Conservation (phyloP, 768 basidiomycete genomes). For the Coprinellus aureogranulatus region DNA sequence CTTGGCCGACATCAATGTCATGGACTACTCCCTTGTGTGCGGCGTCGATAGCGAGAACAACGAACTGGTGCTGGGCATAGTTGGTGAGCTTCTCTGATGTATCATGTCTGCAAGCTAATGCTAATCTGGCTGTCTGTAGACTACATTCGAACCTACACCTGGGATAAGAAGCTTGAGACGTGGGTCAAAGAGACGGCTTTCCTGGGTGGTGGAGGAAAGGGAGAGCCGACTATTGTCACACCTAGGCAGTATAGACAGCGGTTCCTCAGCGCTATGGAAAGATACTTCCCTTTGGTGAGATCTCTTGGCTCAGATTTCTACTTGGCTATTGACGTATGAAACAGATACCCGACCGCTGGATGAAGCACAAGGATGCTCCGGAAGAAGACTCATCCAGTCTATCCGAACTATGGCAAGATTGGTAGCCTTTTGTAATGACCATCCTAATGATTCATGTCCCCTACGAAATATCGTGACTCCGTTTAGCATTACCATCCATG, state of each 20-base stretch:
- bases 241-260: constrained; percentile 91
- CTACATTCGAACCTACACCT: constrained; percentile 93
- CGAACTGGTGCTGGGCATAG: constrained; percentile 94
- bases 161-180: constrained; percentile 98
- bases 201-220: constrained; percentile 76
- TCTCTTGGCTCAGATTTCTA: background rate
- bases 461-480: too few relatives aligned
- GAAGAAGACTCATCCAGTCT: constrained; percentile 66
- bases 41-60: constrained; percentile 86
- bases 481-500: too few relatives aligned
- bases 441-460: background rate
- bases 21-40: constrained; percentile 96
- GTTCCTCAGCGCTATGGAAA: constrained; percentile 84
- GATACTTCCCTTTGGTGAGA: constrained; percentile 81
- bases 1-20: constrained; percentile 89
- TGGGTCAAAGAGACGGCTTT: constrained; percentile 97
- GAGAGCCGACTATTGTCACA: constrained; percentile 95
- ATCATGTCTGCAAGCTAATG: background rate
- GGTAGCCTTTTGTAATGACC: constrained; percentile 34
- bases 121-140: constrained; percentile 44
- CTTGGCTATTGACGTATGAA: constrained; percentile 5
- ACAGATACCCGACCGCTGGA: constrained; percentile 87
- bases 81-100: constrained; percentile 60
- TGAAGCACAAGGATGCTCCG: constrained; percentile 77
- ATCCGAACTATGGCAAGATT: constrained; percentile 63